A percentile compares a stretch with the other conserved stretches of the same genome.
Conservation (phyloP, 192 early-diverging fungal species). For the Tieghemiomyces parasiticus region DNA sequence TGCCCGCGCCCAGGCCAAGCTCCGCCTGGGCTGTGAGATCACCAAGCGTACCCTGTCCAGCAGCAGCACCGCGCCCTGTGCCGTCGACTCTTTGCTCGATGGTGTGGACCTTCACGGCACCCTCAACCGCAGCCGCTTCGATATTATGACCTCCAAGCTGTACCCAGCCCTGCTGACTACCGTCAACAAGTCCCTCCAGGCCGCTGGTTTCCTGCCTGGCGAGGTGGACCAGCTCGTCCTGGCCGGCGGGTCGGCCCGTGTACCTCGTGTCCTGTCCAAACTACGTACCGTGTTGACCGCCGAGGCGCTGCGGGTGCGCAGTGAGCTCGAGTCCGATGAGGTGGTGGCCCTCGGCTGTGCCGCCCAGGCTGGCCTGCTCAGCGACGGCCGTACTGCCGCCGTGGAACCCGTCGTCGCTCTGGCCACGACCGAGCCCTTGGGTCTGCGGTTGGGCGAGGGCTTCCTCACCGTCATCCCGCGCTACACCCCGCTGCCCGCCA, state of each 20-base stretch:
- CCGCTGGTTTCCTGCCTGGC: slow-evolving; percentile 44
- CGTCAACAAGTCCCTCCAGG: slow-evolving; percentile 47
- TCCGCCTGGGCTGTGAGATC: slow-evolving; percentile 67
- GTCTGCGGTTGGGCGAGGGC: slow-evolving; percentile 51
- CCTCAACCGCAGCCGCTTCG: slow-evolving; percentile 79
- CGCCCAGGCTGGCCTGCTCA: slow-evolving; percentile 66
- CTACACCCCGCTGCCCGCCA: slow-evolving; percentile 73
- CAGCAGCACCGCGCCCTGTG: slow-evolving; percentile 70
- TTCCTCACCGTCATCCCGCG: slow-evolving; percentile 69
- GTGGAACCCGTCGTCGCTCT: slow-evolving; percentile 14
- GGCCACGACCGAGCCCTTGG: slow-evolving; percentile 50
- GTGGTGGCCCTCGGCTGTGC: slow-evolving; percentile 82
- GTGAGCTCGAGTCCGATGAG: slow-evolving; percentile 85
- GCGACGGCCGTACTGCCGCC: slow-evolving; percentile 15
- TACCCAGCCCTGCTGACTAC: slow-evolving; percentile 50
- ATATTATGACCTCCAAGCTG: slow-evolving; percentile 68
- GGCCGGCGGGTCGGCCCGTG: slow-evolving; percentile 74
- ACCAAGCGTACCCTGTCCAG: slow-evolving; percentile 84
- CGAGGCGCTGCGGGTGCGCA: slow-evolving; percentile 38
- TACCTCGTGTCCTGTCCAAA: slow-evolving; percentile 70
- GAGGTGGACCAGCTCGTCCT: slow-evolving; percentile 83
- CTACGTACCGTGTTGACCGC: slow-evolving; percentile 63
- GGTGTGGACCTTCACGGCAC: slow-evolving; percentile 79
- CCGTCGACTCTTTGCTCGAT: slow-evolving; percentile 80
- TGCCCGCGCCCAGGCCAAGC: slow-evolving; percentile 65